Percentiles rank a stretch among this genome's conserved stretches.
These are phyloP conservation scores for Aspergillus homomorphus DNA, from an alignment of 495 filamentous ascomycete species.

Conservation along the genomic window DNA sequence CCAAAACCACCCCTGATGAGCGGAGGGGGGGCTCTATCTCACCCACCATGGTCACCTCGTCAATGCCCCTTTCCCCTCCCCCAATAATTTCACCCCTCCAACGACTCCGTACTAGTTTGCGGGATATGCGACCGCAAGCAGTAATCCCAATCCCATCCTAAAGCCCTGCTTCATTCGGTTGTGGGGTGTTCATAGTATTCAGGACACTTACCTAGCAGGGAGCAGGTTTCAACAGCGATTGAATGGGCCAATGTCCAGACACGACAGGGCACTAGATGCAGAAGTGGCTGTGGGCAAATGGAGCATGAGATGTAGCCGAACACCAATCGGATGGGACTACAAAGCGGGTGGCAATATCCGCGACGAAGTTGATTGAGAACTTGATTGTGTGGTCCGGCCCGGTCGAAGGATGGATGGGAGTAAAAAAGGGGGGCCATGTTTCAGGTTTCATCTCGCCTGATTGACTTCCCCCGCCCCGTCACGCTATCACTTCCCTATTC, in stretches of 20 bases:
- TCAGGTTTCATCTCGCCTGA: slow-evolving; percentile 2
- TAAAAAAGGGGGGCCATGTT: slow-evolving; percentile 1
- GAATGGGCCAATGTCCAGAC: slow-evolving; percentile 1
- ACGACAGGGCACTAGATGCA: not conserved
- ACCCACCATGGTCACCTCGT: not conserved
- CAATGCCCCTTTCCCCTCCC: not conserved
- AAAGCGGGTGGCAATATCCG: slow-evolving; percentile 5
- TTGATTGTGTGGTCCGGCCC: not conserved
- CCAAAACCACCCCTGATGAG: not conserved
- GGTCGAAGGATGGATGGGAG: not conserved
- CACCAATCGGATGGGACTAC: not conserved
- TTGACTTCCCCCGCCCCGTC: not conserved
- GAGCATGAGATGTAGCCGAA: not conserved
- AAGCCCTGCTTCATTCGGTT: not conserved
- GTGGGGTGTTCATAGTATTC: not conserved
- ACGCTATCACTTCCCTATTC: not conserved
- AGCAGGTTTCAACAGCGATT: not conserved
- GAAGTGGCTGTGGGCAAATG: not conserved
- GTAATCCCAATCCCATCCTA: not conserved
- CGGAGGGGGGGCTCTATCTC: not conserved
- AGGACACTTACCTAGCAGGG: not conserved
- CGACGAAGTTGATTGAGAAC: not conserved
- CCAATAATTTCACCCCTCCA: not conserved
- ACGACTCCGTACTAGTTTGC: not conserved
- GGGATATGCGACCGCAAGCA: not conserved